Percentiles rank a stretch among this genome's conserved stretches.
Conservation (phyloP, 2,329 filamentous ascomycete species). For the Aspergillus texensis region DNA sequence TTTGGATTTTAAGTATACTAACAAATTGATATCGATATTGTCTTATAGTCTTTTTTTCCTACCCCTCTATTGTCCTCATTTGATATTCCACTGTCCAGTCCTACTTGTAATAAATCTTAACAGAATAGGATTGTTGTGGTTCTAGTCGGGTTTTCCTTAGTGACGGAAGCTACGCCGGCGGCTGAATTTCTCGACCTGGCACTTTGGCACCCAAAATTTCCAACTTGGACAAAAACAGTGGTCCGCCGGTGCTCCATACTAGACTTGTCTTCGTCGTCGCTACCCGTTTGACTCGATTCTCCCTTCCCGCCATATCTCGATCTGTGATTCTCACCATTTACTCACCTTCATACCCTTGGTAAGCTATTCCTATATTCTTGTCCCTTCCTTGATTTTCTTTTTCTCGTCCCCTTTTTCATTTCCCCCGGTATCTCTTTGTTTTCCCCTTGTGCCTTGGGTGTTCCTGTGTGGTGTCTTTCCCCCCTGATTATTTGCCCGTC, state of each 20-base stretch:
- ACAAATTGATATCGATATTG: background rate
- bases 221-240: constrained; percentile 30
- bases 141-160: constrained; percentile 21
- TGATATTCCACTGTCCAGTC: background rate
- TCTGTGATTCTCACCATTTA: constrained; percentile 12
- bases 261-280: constrained; percentile 7
- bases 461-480: constrained; percentile 5
- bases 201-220: constrained; percentile 39
- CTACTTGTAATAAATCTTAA: background rate
- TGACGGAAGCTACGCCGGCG: constrained; percentile 43
- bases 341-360: constrained; percentile 14
- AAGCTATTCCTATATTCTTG: constrained; percentile 6
- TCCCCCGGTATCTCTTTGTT: constrained; percentile 1
- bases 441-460: background rate
- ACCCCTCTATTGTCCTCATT: background rate
- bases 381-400: background rate
- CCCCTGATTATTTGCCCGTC: constrained; percentile 14
- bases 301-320: constrained; percentile 19
- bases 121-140: constrained; percentile 4
- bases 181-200: constrained; percentile 40
- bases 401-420: background rate
- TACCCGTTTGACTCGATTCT: constrained; percentile 20
- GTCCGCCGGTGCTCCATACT: constrained; percentile 9
- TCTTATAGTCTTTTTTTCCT: background rate
- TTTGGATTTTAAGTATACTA: background rate